Percentiles rank a stretch among this genome's conserved stretches.
Evolutionary conservation across 169 alveolate genomes (phyloP).

Genomic region (Cryptosporidium sp.): DNA sequence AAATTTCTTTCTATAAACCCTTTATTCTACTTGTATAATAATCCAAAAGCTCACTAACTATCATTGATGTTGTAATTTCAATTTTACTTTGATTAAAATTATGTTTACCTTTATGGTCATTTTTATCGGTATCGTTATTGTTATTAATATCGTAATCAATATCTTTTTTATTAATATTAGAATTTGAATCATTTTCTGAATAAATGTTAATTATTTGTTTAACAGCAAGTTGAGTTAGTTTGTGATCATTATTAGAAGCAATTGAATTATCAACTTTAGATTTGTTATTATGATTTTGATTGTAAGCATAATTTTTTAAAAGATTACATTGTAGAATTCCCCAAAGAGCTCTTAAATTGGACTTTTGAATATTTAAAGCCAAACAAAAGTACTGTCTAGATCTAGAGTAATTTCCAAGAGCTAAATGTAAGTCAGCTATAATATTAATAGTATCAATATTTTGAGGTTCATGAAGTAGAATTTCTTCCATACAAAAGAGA

Average conservation of each 20-base stretch:
- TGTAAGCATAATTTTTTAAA: neutral
- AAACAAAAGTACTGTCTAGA: slow-evolving; percentile 49
- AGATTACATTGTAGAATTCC: slow-evolving; percentile 39
- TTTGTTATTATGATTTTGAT: neutral
- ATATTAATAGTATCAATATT: slow-evolving; percentile 41
- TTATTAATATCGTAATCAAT: no score
- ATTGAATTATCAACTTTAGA: neutral
- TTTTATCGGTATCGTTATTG: neutral
- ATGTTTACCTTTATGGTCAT: neutral
- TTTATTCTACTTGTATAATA: slow-evolving; percentile 27
- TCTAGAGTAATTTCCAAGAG: slow-evolving; percentile 9
- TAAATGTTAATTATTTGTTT: slow-evolving; percentile 30
- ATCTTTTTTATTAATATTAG: neutral
- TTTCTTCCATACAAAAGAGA: slow-evolving; percentile 61
- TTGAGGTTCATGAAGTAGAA: slow-evolving; percentile 67
- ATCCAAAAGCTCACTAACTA: slow-evolving; percentile 33
- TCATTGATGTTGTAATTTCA: slow-evolving; percentile 19
- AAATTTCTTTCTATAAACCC: neutral
- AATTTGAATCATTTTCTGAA: neutral
- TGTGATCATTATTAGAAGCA: neutral
- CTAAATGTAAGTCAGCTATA: slow-evolving; percentile 50
- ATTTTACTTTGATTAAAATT: neutral
- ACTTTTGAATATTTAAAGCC: slow-evolving; percentile 20
- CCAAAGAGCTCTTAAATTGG: slow-evolving; percentile 68
- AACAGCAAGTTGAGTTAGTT: slow-evolving; percentile 21